Evolutionary conservation across 495 filamentous ascomycete species (phyloP), one percentile per base, ranked within the genome.

Genomic region (Hypoxylon lienhwacheense): DNA sequence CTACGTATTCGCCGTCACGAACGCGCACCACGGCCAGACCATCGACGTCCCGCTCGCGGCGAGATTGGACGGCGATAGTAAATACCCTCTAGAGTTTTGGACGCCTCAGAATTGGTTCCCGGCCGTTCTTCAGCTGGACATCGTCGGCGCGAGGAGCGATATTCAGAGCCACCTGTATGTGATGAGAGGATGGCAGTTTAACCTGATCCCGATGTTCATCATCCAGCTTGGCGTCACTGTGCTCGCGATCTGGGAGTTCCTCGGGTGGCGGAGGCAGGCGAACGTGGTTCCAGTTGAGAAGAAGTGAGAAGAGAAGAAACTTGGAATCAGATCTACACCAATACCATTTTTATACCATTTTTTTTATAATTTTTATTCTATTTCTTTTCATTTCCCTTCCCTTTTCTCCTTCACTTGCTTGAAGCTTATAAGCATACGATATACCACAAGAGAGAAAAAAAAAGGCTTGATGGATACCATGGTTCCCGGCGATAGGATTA

Each of bases 21-120:
- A 70, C 32, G 60, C 54, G 37, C 75, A 72, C 17, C 60, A 61
- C 6, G 67, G 67, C 6, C 77, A 80, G 47, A 48, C 29, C 2
- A 79, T 82, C 42, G 66, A 73, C 48, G 14, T 53, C 7, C 22
- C 29, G 0, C 32, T 76, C 16, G 75, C 73, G 10, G 26, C 40
- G 12, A 53, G 65, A 12, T 61, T 66, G 12, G 61, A 74, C n/a
- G 57, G 59, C n/a, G 57, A 58, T 10, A 47, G 61, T 20, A 35
- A 60, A n/a, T 83, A 83, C 54, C 69, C 75, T 1, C 40, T 63
- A 22, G 61, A 71, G 14, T 39, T 52, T 1, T 83, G 81, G 81
- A 80, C 80, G 15, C 79, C 81, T 11, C 76, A 77, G 65, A 80
- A 68, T 40, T 83, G 81, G 81, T 78, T 75, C 55, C 65, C 68